Evolutionary conservation across 2,329 filamentous ascomycete genomes (phyloP).

Genomic region (Coleophoma crateriformis): DNA sequence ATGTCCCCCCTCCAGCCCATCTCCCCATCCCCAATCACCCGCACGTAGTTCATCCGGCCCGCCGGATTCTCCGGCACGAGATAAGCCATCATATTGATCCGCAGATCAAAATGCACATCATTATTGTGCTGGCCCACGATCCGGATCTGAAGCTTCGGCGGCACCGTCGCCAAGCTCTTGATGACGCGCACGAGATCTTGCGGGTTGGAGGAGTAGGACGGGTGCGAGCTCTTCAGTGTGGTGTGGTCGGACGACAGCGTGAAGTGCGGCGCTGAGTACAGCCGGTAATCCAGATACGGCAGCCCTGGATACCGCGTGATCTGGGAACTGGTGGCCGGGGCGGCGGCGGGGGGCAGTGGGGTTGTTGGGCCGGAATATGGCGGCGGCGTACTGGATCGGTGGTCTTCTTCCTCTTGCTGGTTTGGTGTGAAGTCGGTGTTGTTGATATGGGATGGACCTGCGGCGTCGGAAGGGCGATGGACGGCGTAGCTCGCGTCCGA

Average conservation of each 20-base stretch:
- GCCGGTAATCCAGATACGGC: slow-evolving; percentile 19
- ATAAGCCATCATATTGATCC: slow-evolving; percentile 48
- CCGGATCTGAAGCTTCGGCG: slow-evolving; percentile 48
- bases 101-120: slow-evolving; percentile 46
- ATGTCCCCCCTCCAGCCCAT: slow-evolving; percentile 37
- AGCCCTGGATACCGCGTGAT: slow-evolving; percentile 12
- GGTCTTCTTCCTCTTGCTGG: slow-evolving; percentile 9
- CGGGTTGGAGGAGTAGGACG: slow-evolving; percentile 41
- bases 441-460: slow-evolving; percentile 6
- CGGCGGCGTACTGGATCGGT: slow-evolving; percentile 16
- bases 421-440: background rate
- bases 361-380: slow-evolving; percentile 19
- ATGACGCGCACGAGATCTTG: slow-evolving; percentile 40
- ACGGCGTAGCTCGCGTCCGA: slow-evolving; percentile 12
- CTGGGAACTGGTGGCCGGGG: slow-evolving; percentile 4
- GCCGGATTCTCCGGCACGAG: slow-evolving; percentile 40
- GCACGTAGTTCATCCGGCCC: slow-evolving; percentile 46
- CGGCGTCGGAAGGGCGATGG: slow-evolving; percentile 9
- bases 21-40: slow-evolving; percentile 43
- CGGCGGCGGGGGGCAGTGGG: background rate
- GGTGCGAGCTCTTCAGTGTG: slow-evolving; percentile 39
- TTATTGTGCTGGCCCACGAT: slow-evolving; percentile 38
- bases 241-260: slow-evolving; percentile 43
- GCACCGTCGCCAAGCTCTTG: slow-evolving; percentile 42
- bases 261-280: slow-evolving; percentile 46